These are phyloP conservation scores for Talaromyces rugulosus DNA, from an alignment of 2,329 filamentous ascomycete genomes.

Conservation along the genomic window DNA sequence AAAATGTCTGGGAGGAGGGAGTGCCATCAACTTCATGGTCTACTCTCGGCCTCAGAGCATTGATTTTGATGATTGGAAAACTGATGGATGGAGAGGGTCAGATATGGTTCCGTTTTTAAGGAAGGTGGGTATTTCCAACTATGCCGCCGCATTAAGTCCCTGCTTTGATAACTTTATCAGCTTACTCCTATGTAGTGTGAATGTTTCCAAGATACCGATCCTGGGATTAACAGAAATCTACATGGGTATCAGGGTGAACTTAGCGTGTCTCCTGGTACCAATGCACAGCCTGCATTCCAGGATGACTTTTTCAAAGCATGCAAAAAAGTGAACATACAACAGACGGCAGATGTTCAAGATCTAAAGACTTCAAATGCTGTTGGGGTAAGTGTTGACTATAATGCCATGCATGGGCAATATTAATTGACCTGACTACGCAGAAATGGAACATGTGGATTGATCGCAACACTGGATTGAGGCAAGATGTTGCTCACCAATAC, in stretches of 20 bases:
- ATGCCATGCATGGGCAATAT: not conserved
- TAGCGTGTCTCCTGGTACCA: slow-evolving; percentile 16
- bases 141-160: not conserved
- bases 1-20: slow-evolving; percentile 59
- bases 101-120: slow-evolving; percentile 53
- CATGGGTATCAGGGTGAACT: slow-evolving; percentile 17
- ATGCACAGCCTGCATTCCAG: slow-evolving; percentile 13
- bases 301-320: slow-evolving; percentile 16
- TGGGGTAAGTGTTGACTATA: slow-evolving; percentile 9
- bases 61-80: slow-evolving; percentile 49
- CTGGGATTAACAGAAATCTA: slow-evolving; percentile 12
- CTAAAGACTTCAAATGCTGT: slow-evolving; percentile 16
- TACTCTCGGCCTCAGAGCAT: slow-evolving; percentile 34
- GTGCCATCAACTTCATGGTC: slow-evolving; percentile 58
- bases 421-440: slow-evolving; percentile 3
- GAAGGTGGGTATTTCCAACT: slow-evolving; percentile 28
- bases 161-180: no score
- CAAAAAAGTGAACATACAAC: slow-evolving; percentile 11
- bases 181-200: slow-evolving; percentile 11
- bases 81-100: slow-evolving; percentile 48
- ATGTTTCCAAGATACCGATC: slow-evolving; percentile 15
- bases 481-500: slow-evolving; percentile 17
- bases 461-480: slow-evolving; percentile 14
- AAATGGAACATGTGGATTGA: slow-evolving; percentile 18
- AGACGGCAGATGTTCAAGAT: slow-evolving; percentile 14